A percentile compares a stretch with the other conserved stretches of the same genome.
phyloP scores from a whole-genome alignment of 768 basidiomycete genomes.

The Xerocomus potaroensis region DNA sequence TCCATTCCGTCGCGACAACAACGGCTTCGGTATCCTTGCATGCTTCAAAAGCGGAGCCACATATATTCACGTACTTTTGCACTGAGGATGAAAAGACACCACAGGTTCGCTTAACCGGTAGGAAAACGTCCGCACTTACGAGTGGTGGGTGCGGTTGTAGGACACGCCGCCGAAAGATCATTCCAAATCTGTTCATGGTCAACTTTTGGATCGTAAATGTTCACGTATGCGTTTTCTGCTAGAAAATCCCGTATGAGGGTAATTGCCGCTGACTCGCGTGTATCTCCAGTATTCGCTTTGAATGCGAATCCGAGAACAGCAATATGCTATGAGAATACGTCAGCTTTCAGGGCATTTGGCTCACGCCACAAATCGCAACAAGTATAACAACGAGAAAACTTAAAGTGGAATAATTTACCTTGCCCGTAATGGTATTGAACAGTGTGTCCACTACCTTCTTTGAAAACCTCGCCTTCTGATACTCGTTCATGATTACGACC shows the following conservation, averaged over 20 bases:
- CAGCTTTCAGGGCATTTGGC: background rate
- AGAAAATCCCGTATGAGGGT: conserved; percentile 92
- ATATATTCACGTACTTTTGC: conserved; percentile 85
- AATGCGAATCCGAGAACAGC: conserved; percentile 98
- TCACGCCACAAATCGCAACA: background rate
- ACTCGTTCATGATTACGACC: conserved; percentile 97
- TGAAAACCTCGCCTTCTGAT: conserved; percentile 95
- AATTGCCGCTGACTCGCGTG: conserved; percentile 95
- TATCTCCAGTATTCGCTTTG: conserved; percentile 99
- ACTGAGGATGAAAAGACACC: conserved; percentile 40
- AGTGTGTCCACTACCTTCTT: conserved; percentile 95
- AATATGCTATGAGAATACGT: conserved; percentile 55
- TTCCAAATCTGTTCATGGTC: conserved; percentile 81
- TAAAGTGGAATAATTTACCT: conserved; percentile 45
- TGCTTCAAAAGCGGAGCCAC: conserved; percentile 74
- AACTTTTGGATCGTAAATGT: conserved; percentile 92
- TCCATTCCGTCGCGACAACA: conserved; percentile 97
- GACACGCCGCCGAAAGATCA: conserved; percentile 68
- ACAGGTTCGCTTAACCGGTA: background rate
- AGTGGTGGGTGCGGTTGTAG: conserved; percentile 54
- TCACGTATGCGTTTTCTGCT: conserved; percentile 80
- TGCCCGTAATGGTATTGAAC: conserved; percentile 97
- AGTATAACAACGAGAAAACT: background rate
- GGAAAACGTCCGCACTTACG: conserved; percentile 44
- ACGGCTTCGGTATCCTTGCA: conserved; percentile 88